Conservation (phyloP, 345 rosid genomes). For the Populus nigra region DNA sequence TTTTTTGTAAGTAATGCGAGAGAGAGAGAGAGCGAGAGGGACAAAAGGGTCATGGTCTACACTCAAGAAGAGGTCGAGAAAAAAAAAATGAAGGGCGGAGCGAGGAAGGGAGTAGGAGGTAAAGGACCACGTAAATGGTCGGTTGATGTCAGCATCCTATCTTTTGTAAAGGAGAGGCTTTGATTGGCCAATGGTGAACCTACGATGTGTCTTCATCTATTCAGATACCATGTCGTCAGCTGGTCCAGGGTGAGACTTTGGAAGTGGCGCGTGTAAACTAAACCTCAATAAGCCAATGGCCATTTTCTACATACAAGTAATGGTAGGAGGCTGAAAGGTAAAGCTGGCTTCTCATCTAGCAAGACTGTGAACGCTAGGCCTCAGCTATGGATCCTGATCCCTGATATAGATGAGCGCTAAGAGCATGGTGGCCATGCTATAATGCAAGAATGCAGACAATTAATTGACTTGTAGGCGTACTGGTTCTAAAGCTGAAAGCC, state of each 20-base stretch:
- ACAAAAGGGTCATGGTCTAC: not conserved
- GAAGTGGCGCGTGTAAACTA: no score
- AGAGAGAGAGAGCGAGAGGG: not conserved
- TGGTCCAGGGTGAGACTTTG: not conserved
- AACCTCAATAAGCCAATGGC: no score
- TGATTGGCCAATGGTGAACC: not conserved
- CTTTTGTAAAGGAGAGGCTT: not conserved
- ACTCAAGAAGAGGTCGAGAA: not conserved
- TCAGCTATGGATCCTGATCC: not conserved
- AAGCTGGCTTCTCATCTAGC: no score
- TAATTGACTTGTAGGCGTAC: no score
- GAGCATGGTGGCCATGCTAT: no score
- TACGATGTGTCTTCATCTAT: not conserved
- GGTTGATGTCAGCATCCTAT: constrained; percentile 20
- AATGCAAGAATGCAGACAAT: no score
- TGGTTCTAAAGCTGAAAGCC: not conserved
- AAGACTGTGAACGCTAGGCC: no score
- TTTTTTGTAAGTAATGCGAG: not conserved
- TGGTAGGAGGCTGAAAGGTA: no score
- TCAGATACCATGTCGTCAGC: not conserved
- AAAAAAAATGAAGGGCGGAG: not conserved
- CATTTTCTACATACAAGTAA: no score
- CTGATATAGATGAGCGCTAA: no score
- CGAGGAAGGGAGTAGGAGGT: not conserved
- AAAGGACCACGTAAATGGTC: constrained; percentile 20